Base-by-base conservation (phyloP, 768 basidiomycete genomes). In the Lactifluus piperatus region DNA sequence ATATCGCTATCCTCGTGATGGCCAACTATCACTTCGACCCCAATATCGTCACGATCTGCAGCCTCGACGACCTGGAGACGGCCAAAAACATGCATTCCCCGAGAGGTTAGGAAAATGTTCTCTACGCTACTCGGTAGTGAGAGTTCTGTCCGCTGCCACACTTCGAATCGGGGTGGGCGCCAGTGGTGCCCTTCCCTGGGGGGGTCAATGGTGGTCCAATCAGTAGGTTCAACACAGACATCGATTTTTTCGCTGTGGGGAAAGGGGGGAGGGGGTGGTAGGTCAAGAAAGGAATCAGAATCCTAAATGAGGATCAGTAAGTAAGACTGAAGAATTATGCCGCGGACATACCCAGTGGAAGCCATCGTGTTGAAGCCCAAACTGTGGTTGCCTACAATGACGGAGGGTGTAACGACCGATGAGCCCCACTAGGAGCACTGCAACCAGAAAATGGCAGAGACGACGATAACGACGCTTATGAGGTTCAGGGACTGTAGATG, bases 1-100 rank as follows among this genome's bases (percentile, higher is more conserved):
- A 54, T 18, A 13, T 43, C 24, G 11, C 51, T 48, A 2, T 26
- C 8, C 14, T 52, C n/a, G 7, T 43, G 10, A 20, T 24, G 54
- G 9, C 57, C 61, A 5, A 50, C 58, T 14, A 37, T 26, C 20
- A 62, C 26, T 5, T 62, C 61, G 20, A 62, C 51, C n/a, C 61
- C 57, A 39, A 62, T 52, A n/a, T 59, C 61, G 4, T 60, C 51
- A 9, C 57, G 51, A 44, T 37, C 39, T 9, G 61, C 14, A 11
- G 7, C 46, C n/a, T 49, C 57, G 18, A 49, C 20, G 24, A 62
- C 2, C 11, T 36, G 39, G 29, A 62, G 14, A 26, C 30, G 6
- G 11, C 61, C 61, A 7, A 24, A 0, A 7, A 39, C 20, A n/a
- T 45, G 4, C 13, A 30, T 0, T 2, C 47, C 57, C 13, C 18